These are phyloP conservation scores for Lathyrus sativus DNA, from an alignment of 306 rosid genomes.

Conservation along the genomic window DNA sequence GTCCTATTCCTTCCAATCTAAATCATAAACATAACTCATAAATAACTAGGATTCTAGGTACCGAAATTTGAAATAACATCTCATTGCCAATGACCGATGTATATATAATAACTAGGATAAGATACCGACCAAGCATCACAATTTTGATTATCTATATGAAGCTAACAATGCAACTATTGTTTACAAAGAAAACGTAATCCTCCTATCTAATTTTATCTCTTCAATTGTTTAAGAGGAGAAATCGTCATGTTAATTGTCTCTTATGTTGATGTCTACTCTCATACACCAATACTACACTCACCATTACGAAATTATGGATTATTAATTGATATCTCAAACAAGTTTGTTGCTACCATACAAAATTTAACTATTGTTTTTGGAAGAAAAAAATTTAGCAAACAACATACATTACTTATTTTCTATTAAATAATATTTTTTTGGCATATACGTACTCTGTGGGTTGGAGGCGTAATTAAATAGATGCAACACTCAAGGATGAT, in stretches of 20 bases:
- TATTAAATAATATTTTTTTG: background rate
- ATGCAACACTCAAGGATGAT: constrained; percentile 53
- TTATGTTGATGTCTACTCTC: constrained; percentile 34
- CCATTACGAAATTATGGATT: constrained; percentile 13
- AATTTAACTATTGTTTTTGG: background rate
- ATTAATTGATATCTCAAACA: constrained; percentile 6
- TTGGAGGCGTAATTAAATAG: constrained; percentile 44
- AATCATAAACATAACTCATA: background rate
- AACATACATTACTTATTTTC: background rate
- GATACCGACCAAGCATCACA: constrained; percentile 58
- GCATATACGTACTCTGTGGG: constrained; percentile 9
- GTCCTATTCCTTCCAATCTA: no score
- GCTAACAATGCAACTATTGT: constrained; percentile 40
- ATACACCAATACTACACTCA: constrained; percentile 21
- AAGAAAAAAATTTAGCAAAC: background rate
- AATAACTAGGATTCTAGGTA: background rate
- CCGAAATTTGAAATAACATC: constrained; percentile 6
- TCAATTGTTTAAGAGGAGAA: background rate
- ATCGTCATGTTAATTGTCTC: constrained; percentile 12
- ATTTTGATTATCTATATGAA: constrained; percentile 40
- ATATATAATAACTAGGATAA: constrained; percentile 38
- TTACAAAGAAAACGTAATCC: constrained; percentile 50
- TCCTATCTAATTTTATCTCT: constrained; percentile 23
- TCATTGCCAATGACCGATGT: constrained; percentile 29
- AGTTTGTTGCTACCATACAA: constrained; percentile 13